Conservation (phyloP, 768 basidiomycete genomes). For the Leucogyrophana mollusca region DNA sequence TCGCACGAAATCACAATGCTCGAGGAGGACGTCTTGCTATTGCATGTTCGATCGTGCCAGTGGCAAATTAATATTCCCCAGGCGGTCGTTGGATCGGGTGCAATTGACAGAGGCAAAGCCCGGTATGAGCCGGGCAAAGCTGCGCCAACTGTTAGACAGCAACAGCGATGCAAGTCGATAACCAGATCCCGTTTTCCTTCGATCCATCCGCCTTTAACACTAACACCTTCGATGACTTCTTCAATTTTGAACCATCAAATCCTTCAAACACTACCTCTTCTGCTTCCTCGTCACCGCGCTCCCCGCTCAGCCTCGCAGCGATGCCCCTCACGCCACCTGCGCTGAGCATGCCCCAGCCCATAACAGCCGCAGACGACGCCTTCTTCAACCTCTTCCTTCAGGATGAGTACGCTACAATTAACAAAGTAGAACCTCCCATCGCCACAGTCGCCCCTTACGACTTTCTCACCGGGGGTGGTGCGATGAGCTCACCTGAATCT, state of each 20-base stretch:
- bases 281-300: slow-evolving; percentile 44
- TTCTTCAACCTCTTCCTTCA: slow-evolving; percentile 49
- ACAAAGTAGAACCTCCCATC: slow-evolving; percentile 25
- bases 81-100: no score
- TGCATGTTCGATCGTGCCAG: no score
- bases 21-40: no score
- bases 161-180: slow-evolving; percentile 2
- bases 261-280: slow-evolving; percentile 27
- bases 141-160: no score
- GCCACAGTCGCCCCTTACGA: slow-evolving; percentile 34
- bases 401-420: slow-evolving; percentile 35
- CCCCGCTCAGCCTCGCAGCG: slow-evolving; percentile 27
- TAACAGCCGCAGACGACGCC: slow-evolving; percentile 19
- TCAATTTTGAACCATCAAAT: slow-evolving; percentile 60
- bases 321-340: slow-evolving; percentile 48
- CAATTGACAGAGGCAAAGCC: no score
- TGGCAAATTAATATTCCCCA: no score
- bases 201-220: slow-evolving; percentile 17
- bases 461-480: slow-evolving; percentile 37
- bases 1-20: no score
- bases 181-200: slow-evolving; percentile 20
- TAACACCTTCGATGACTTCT: slow-evolving; percentile 53
- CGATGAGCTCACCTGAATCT: slow-evolving; percentile 18
- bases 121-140: no score
- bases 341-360: slow-evolving; percentile 25